phyloP scores from a whole-genome alignment of 768 basidiomycete species.

The Lactarius trivialis region DNA sequence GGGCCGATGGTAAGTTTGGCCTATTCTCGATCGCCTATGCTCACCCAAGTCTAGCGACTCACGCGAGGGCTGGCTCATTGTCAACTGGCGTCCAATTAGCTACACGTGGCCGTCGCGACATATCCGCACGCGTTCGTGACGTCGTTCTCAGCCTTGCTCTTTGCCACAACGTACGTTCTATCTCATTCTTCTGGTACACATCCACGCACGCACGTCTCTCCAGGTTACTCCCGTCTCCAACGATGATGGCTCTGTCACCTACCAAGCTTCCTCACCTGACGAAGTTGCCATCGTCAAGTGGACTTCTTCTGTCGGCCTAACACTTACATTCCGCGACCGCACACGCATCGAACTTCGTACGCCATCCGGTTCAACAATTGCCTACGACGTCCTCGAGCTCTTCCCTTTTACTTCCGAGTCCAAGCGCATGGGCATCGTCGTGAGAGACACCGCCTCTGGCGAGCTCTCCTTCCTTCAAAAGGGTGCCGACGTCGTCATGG shows the following conservation, averaged over 20 bases:
- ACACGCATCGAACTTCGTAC: conserved; percentile 81
- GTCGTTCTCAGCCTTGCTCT: conserved; percentile 89
- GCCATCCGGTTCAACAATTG: conserved; percentile 53
- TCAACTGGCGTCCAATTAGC: conserved; percentile 79
- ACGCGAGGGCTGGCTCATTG: conserved; percentile 48
- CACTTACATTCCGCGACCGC: conserved; percentile 83
- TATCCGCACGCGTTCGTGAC: conserved; percentile 89
- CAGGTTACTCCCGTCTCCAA: conserved; percentile 94
- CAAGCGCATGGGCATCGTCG: conserved; percentile 98
- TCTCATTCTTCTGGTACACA: neutral
- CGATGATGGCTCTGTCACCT: conserved; percentile 91
- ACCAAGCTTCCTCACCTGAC: conserved; percentile 97
- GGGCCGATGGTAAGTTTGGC: conserved; percentile 47
- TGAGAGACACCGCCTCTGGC: conserved; percentile 66
- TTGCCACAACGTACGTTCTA: conserved; percentile 82
- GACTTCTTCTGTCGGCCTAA: conserved; percentile 92
- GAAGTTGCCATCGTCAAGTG: conserved; percentile 98
- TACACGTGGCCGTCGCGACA: conserved; percentile 81
- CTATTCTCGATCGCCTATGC: neutral
- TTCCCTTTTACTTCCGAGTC: conserved; percentile 99
- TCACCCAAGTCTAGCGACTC: conserved; percentile 26
- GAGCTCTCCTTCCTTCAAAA: conserved; percentile 92
- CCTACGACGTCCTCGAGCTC: conserved; percentile 84
- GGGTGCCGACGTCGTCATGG: conserved; percentile 98
- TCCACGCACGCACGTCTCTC: neutral